phyloP scores from a whole-genome alignment of 176 grass and related monocot genomes.

The Miscanthus lutarioriparius region DNA sequence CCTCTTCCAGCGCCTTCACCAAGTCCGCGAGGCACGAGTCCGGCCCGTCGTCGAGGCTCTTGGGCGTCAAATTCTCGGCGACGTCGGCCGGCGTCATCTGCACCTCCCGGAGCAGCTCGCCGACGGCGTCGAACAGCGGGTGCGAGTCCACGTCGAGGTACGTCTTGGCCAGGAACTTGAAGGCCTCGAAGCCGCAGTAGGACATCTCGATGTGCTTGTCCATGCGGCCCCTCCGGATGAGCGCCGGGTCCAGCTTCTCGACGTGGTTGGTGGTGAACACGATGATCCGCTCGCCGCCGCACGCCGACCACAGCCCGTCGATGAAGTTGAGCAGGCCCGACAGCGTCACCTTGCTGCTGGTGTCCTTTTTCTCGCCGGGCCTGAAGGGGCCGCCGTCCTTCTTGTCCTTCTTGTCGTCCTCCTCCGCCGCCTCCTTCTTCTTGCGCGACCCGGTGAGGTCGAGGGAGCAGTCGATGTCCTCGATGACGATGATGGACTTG shows the following conservation, averaged over 20 bases:
- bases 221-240: slow-evolving; percentile 64
- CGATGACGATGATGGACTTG: slow-evolving; percentile 66
- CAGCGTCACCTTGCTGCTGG: slow-evolving; percentile 61
- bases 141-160: slow-evolving; percentile 41
- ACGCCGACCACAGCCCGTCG: slow-evolving; percentile 69
- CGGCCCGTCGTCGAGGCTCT: slow-evolving; percentile 25
- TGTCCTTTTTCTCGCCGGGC: slow-evolving; percentile 9
- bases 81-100: slow-evolving; percentile 64
- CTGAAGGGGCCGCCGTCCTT: neutral
- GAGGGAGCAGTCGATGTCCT: slow-evolving; percentile 73
- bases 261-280: slow-evolving; percentile 71
- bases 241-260: slow-evolving; percentile 53
- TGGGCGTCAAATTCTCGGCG: slow-evolving; percentile 59
- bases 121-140: slow-evolving; percentile 21
- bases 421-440: neutral
- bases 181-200: slow-evolving; percentile 56
- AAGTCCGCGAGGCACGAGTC: slow-evolving; percentile 37
- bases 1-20: neutral
- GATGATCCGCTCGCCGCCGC: slow-evolving; percentile 59
- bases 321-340: slow-evolving; percentile 76
- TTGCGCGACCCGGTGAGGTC: slow-evolving; percentile 53
- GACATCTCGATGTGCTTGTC: slow-evolving; percentile 88
- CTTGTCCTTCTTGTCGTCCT: neutral
- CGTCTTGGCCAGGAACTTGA: slow-evolving; percentile 58
- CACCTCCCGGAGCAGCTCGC: slow-evolving; percentile 39